Evolutionary conservation across 75 land plant species (phyloP), one percentile per base, ranked within the genome.

Genomic region (Cupressus sempervirens): DNA sequence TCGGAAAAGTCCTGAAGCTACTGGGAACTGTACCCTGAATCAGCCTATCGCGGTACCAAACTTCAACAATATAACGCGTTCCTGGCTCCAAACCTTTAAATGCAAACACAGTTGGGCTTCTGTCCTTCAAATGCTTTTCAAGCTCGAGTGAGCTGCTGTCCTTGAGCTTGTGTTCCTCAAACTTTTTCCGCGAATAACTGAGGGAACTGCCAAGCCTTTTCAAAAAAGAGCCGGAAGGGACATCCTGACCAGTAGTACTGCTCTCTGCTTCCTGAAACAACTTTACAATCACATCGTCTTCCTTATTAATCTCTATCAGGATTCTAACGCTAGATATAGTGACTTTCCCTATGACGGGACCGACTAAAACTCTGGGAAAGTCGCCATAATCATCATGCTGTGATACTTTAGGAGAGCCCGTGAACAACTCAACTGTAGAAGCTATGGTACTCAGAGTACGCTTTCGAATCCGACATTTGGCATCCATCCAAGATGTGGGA

Each of bases 261-360:
- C 26, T 43, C 53, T 83, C 70, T 76, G 86, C 86, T 73, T 43
- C 38, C 4, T 26, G 32, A 45, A 45, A 45, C 48, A 45, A 41
- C 50, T 14, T 70, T 53, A 82, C 52, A 50, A 18, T 75, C 52
- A 90, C 48, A 32, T 35, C 46, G 0, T 88, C 76, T 14, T 70
- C 45, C 52, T 52, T 82, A 40, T 84, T 74, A 23, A 86, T 74
- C 76, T 90, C 91, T 3, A 90, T 41, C 34, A 90, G 81, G 40
- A 90, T 81, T 20, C 91, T 87, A 74, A 90, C 91, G 23, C 85
- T 84, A 3, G 80, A 80, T 14, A 35, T 67, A 26, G 90, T 88
- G 30, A 90, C 91, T 50, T 90, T 86, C 70, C 91, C 91, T 68
- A 90, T 90, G 9, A 90, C 87, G 29, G 91, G 91, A 16, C 90